Conservation (phyloP, 257 asterid species). For the Leptodermis oblonga region DNA sequence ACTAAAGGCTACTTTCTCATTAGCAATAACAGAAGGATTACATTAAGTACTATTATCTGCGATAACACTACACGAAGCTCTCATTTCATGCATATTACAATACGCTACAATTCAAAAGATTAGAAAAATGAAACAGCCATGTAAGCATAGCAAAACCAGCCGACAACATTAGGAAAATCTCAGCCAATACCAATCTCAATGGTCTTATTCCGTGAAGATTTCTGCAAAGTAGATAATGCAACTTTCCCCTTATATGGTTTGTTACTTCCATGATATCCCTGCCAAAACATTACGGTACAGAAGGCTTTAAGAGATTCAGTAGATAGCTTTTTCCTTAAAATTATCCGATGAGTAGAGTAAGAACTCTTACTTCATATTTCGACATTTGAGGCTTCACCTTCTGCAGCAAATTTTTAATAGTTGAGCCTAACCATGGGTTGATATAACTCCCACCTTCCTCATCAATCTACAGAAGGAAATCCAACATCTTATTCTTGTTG, state of each 20-base stretch:
- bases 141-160: not conserved
- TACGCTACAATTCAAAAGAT: not conserved
- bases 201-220: constrained; percentile 65
- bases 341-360: constrained; percentile 8
- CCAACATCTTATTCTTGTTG: constrained; percentile 9
- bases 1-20: not conserved
- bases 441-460: constrained; percentile 41
- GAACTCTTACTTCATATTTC: constrained; percentile 34
- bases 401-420: constrained; percentile 29
- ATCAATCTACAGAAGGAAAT: constrained; percentile 40
- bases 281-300: constrained; percentile 1
- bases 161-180: not conserved
- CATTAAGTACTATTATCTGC: not conserved
- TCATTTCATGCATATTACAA: not conserved
- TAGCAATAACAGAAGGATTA: not conserved
- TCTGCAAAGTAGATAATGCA: constrained; percentile 63
- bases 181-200: constrained; percentile 64
- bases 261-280: constrained; percentile 66
- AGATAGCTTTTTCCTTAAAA: not conserved
- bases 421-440: constrained; percentile 79
- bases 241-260: constrained; percentile 82
- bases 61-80: not conserved
- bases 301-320: not conserved
- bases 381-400: constrained; percentile 30
- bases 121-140: not conserved